These are phyloP conservation scores for Deuterostichococcus epilithicus DNA, from an alignment of 139 green algal species.

Conservation along the genomic window DNA sequence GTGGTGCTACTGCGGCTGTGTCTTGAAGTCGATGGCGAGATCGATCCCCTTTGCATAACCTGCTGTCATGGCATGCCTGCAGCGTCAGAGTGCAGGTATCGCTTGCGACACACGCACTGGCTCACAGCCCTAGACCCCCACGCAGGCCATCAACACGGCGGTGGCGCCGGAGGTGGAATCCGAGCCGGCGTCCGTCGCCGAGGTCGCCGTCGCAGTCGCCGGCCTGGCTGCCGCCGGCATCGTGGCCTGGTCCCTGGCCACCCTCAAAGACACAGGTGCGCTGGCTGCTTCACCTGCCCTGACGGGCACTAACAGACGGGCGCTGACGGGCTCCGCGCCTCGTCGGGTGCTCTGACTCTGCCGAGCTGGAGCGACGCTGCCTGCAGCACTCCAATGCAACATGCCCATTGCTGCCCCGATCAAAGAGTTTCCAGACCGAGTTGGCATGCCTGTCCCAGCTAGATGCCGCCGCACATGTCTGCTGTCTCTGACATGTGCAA, in stretches of 20 bases:
- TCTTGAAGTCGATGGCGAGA: no score
- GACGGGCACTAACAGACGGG: background rate
- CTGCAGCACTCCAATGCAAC: background rate
- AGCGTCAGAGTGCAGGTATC: no score
- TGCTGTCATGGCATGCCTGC: no score
- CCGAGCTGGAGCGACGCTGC: background rate
- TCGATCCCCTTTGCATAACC: no score
- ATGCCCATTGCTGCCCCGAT: background rate
- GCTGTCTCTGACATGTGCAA: background rate
- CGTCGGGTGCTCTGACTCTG: background rate
- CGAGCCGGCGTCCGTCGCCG: background rate
- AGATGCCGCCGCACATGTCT: background rate
- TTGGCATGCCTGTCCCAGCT: background rate
- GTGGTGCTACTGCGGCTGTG: no score
- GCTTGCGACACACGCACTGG: no score
- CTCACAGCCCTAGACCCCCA: background rate
- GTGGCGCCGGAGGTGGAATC: background rate
- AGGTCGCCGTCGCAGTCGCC: background rate
- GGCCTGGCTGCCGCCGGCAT: constrained; percentile 28
- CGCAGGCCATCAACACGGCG: background rate
- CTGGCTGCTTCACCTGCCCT: background rate
- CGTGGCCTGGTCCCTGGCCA: constrained; percentile 36
- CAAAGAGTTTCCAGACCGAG: background rate
- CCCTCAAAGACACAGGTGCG: constrained; percentile 28
- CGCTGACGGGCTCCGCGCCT: background rate